These are phyloP conservation scores for Blumeriella jaapii DNA, from an alignment of 2,329 filamentous ascomycete genomes.

Conservation along the genomic window DNA sequence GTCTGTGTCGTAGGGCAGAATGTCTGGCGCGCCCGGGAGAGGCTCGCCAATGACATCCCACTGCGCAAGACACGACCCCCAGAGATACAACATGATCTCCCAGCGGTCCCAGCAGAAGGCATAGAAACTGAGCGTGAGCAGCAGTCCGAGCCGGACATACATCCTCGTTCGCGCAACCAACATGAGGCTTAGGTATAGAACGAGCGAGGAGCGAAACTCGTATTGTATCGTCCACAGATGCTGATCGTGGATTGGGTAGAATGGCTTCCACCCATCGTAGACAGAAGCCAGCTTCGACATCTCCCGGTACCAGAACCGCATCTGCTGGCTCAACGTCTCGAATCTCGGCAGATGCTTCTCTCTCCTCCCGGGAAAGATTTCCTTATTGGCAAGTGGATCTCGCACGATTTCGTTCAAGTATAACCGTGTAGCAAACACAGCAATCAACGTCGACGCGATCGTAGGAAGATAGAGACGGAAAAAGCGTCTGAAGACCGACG, in stretches of 20 bases:
- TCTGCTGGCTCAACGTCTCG: neutral
- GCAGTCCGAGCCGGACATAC: neutral
- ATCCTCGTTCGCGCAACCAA: neutral
- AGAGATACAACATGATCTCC: slow-evolving; percentile 1
- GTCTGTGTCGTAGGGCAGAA: no score
- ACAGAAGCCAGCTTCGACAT: neutral
- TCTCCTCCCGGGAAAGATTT: neutral
- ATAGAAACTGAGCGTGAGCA: neutral
- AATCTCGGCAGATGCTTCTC: neutral
- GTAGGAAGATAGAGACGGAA: neutral
- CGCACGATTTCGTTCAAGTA: neutral
- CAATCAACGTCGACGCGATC: neutral
- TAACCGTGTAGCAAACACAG: neutral
- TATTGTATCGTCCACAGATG: slow-evolving; percentile 1
- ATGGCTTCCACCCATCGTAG: neutral
- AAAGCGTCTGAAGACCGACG: neutral
- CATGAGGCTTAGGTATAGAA: neutral
- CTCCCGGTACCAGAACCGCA: neutral
- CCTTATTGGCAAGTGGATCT: neutral
- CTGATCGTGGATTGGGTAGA: neutral
- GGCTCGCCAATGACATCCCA: neutral
- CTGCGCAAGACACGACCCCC: neutral
- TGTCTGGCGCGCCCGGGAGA: no score
- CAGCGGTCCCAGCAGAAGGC: neutral
- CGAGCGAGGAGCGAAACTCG: slow-evolving; percentile 1